Conservation (phyloP, 108 stramenopile species). For the Nitzschia sp. region DNA sequence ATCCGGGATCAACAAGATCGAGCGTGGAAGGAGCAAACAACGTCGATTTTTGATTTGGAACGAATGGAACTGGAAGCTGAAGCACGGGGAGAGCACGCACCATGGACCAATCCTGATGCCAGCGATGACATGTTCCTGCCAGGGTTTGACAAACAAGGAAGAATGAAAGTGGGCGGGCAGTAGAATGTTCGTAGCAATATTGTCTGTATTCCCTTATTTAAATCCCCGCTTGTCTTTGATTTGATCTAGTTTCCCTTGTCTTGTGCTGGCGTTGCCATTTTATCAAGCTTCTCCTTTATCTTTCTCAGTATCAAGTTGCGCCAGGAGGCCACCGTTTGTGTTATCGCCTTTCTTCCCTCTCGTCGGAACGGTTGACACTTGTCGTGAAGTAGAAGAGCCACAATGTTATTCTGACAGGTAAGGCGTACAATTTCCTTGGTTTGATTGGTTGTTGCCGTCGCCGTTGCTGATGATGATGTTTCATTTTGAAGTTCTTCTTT, state of each 20-base stretch:
- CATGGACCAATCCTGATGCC: conserved; percentile 78
- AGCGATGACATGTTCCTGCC: conserved; percentile 75
- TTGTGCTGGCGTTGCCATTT: too few species aligned
- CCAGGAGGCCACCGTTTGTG: too few species aligned
- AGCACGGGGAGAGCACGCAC: conserved; percentile 72
- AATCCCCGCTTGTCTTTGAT: neutral
- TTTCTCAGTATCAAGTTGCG: neutral
- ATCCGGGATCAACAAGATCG: conserved; percentile 88
- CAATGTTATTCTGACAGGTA: too few species aligned
- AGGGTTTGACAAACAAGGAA: conserved; percentile 80
- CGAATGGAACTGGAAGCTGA: conserved; percentile 86
- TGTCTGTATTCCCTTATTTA: neutral
- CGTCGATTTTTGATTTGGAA: conserved; percentile 90
- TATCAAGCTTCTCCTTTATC: too few species aligned
- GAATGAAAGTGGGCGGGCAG: conserved; percentile 81
- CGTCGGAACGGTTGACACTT: too few species aligned
- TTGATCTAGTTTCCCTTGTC: neutral
- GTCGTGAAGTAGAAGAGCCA: too few species aligned
- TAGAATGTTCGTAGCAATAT: conserved; percentile 7
- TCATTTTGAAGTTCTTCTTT: too few species aligned
- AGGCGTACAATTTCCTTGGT: too few species aligned
- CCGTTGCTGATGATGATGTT: too few species aligned
- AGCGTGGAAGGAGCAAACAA: conserved; percentile 83
- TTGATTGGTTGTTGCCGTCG: too few species aligned
- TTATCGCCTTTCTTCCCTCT: too few species aligned